These are phyloP conservation scores for Tulasnella calospora DNA, from an alignment of 768 basidiomycete species.

Conservation along the genomic window DNA sequence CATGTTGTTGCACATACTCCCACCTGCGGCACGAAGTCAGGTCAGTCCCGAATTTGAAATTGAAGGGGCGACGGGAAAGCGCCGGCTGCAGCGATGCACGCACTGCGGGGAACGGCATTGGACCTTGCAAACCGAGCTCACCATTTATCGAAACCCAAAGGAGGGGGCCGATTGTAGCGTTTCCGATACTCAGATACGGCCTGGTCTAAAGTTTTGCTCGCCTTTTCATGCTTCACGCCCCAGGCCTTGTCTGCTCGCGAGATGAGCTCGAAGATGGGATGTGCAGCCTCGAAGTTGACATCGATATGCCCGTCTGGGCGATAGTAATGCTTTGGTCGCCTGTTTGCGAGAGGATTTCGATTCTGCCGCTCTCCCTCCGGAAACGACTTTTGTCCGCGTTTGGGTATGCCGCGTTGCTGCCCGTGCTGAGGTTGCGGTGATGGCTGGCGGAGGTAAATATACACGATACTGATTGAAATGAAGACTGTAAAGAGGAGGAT, in stretches of 20 bases:
- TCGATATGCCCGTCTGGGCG: constrained; percentile 38
- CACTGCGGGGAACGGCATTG: background rate
- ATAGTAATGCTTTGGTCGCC: constrained; percentile 30
- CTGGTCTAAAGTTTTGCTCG: constrained; percentile 39
- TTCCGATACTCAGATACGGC: constrained; percentile 42
- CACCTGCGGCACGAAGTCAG: constrained; percentile 37
- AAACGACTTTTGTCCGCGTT: background rate
- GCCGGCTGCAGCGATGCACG: background rate
- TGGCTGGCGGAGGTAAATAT: background rate
- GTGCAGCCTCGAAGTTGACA: constrained; percentile 38
- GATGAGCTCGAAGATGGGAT: constrained; percentile 49
- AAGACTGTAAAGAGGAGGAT: background rate
- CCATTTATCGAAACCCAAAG: constrained; percentile 47
- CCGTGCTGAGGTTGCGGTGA: background rate
- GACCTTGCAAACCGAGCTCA: constrained; percentile 27
- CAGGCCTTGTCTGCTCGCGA: constrained; percentile 40
- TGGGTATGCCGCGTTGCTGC: background rate
- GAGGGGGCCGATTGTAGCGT: constrained; percentile 39
- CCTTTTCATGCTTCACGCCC: constrained; percentile 36
- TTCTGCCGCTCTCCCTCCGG: background rate
- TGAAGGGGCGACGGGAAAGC: too few species aligned
- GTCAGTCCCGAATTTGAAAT: too few species aligned
- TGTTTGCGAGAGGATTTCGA: background rate
- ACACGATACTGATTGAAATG: background rate
- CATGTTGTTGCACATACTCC: constrained; percentile 44